Evolutionary conservation across 306 rosid genomes (phyloP).

Genomic region (Carpinus viminea): DNA sequence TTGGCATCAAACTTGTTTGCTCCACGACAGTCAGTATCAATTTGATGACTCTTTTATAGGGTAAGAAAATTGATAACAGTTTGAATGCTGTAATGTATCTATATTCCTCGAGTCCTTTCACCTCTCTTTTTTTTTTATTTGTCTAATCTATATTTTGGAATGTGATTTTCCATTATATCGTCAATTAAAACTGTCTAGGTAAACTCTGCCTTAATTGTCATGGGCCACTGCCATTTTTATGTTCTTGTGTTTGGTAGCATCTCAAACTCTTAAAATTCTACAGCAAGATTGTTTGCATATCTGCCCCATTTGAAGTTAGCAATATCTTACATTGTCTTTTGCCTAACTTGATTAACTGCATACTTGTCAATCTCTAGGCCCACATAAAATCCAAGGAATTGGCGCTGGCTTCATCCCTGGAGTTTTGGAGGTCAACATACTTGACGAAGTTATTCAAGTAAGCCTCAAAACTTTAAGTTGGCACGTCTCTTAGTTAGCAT

Average conservation of each 20-base stretch:
- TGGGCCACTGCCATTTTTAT: constrained; percentile 1
- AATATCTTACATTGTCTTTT: neutral
- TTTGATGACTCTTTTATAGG: neutral
- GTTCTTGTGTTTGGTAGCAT: neutral
- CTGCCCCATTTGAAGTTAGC: neutral
- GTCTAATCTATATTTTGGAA: neutral
- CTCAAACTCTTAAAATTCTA: neutral
- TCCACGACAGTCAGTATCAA: neutral
- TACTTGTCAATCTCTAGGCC: constrained; percentile 54
- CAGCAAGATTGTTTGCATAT: neutral
- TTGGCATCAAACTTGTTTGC: neutral
- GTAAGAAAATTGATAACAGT: neutral
- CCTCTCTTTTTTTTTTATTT: neutral
- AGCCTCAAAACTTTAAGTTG: constrained; percentile 33
- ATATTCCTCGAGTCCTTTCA: neutral
- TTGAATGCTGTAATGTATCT: neutral
- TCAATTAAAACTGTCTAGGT: neutral
- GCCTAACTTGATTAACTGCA: constrained; percentile 29
- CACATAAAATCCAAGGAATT: constrained; percentile 98
- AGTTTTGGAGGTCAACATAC: constrained; percentile 65
- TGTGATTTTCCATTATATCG: neutral
- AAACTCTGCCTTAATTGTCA: neutral
- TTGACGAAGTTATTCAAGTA: constrained; percentile 90
- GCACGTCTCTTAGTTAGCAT: neutral
- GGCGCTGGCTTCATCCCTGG: constrained; percentile 99